Base-by-base conservation (phyloP, 2,329 filamentous ascomycete species). In the Fusarium sterilihyphosum region DNA sequence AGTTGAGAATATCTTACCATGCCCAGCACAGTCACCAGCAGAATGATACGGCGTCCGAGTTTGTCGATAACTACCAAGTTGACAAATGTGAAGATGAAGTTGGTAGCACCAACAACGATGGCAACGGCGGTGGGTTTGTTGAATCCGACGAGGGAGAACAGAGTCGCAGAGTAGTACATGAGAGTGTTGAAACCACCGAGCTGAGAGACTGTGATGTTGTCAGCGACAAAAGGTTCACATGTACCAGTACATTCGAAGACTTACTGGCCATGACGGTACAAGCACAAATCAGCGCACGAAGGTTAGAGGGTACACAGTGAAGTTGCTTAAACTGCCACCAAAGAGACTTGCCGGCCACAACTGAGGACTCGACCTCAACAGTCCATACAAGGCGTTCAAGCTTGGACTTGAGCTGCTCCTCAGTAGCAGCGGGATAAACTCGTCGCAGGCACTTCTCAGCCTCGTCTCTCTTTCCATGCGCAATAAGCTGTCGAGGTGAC, bases 101-200 rank as follows among this genome's bases (percentile, higher is more conserved):
- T 87, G 18, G 84, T 85, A 6, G 80, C 84, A 9, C 83, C 84
- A 38, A 86, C 82, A 63, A 86, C 80, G n/a, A 82, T 83, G 2
- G 82, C 83, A 35, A 88, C 86, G 2, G 84, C 85, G 0, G 84
- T 82, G 0, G 86, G 84, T 59, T 88, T 85, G 31, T 80, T 77
- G 76, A 88, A 88, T 4, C 86, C 86, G 31, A 87, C 86, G 10
- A 88, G 83, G 2, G 81, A 77, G 73, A 89, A 88, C 1, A 88
- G 78, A 0, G 84, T 85, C 0, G 86, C 85, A 0, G 84, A 85
- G 77, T 88, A 88, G 78, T 88, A 88, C 67, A 83, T 81, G 43
- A 89, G 80, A 4, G 87, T 86, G 70, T 88, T 89, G 78, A 89
- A 87, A 0, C 86, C 86, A 13, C 84, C 81, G 49, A 88, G 86